Conservation (phyloP, 495 filamentous ascomycete species). For the Cetradonia linearis region DNA sequence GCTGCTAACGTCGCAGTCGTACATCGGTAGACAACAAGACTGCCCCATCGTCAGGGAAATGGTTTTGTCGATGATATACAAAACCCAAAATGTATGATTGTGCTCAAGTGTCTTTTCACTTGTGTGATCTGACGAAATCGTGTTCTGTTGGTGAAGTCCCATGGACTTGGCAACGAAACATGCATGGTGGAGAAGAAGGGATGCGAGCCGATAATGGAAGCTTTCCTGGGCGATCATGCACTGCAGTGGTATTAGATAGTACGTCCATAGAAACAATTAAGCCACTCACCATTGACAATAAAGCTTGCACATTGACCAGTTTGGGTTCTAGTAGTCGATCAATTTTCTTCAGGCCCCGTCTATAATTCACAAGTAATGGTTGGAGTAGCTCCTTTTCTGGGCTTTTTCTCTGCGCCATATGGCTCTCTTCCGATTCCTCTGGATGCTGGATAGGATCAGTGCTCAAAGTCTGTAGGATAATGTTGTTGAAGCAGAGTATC, state of each 20-base stretch:
- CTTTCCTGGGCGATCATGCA: conserved; percentile 10
- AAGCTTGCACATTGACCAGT: conserved; percentile 5
- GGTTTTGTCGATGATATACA: conserved; percentile 7
- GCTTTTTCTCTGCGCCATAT: not conserved
- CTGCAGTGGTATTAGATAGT: not conserved
- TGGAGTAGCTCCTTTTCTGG: not conserved
- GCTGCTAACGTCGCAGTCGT: conserved; percentile 1
- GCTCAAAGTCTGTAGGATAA: conserved; percentile 9
- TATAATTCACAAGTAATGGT: conserved; percentile 2
- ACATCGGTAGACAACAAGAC: conserved; percentile 8
- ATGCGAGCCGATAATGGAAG: conserved; percentile 10
- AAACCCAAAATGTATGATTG: not conserved
- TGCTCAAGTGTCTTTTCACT: conserved; percentile 1
- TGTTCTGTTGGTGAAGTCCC: conserved; percentile 7
- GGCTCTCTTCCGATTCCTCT: not conserved
- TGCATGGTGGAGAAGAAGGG: conserved; percentile 10
- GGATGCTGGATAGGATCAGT: not conserved
- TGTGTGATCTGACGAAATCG: not conserved
- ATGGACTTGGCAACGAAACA: conserved; percentile 8
- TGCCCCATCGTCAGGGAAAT: conserved; percentile 6
- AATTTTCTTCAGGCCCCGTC: conserved; percentile 6
- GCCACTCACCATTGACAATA: conserved; percentile 4
- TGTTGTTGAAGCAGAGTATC: conserved; percentile 7
- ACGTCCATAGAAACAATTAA: not conserved
- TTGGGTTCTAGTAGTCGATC: not conserved